A percentile compares a stretch with the other conserved stretches of the same genome.
Evolutionary conservation across 768 basidiomycete genomes (phyloP).

Genomic region (Tylopilus felleus): DNA sequence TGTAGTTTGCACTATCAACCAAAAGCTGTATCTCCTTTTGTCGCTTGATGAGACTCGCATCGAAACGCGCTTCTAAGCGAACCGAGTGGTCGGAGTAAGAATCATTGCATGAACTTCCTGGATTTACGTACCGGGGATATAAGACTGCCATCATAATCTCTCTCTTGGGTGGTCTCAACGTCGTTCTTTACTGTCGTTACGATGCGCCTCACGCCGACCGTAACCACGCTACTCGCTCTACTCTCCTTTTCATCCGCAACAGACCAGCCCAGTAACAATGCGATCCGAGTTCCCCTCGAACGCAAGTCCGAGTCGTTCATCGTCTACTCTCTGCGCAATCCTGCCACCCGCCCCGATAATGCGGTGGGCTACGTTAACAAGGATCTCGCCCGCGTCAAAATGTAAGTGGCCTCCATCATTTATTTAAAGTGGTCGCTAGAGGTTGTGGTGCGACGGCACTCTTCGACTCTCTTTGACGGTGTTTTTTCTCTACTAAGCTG

Average conservation of each 20-base stretch:
- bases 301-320: conserved; percentile 18
- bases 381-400: conserved; percentile 3
- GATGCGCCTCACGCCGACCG: conserved; percentile 18
- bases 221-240: conserved; percentile 11
- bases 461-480: neutral
- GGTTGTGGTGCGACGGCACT: neutral
- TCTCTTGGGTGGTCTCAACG: neutral
- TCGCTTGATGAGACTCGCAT: neutral
- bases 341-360: neutral
- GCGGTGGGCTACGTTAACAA: conserved; percentile 2
- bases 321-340: neutral
- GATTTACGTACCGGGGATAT: conserved; percentile 1
- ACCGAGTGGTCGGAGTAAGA: neutral
- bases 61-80: neutral
- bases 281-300: conserved; percentile 23
- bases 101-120: neutral
- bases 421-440: neutral
- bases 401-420: conserved; percentile 12
- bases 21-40: conserved; percentile 13
- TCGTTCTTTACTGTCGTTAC: conserved; percentile 2
- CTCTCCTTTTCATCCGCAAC: conserved; percentile 17
- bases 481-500: neutral
- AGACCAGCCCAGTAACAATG: neutral
- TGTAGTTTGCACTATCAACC: conserved; percentile 13
- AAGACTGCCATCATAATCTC: neutral